A percentile compares a stretch with the other conserved stretches of the same genome.
Conservation (phyloP, 805 yeast genomes). For the Crinitomyces ghanaensis region DNA sequence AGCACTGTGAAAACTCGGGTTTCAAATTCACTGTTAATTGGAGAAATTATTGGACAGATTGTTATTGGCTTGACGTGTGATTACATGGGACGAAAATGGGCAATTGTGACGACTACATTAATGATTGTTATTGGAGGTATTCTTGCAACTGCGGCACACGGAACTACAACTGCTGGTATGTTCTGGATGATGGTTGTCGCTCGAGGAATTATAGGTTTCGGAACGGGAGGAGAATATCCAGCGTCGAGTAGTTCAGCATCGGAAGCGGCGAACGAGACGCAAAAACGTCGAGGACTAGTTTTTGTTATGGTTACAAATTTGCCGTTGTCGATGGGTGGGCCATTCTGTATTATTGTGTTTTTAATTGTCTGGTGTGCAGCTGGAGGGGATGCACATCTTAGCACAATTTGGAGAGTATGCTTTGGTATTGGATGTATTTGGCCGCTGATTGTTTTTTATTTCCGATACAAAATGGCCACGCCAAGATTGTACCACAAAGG, state of each 20-base stretch:
- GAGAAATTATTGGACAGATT: conserved; percentile 64
- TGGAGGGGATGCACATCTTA: conserved; percentile 29
- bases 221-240: conserved; percentile 76
- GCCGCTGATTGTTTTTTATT: conserved; percentile 64
- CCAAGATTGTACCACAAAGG: conserved; percentile 51
- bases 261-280: conserved; percentile 60
- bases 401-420: conserved; percentile 59
- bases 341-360: conserved; percentile 58
- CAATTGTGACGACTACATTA: conserved; percentile 53
- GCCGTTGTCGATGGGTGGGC: conserved; percentile 68
- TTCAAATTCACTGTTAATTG: conserved; percentile 57
- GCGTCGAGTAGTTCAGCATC: conserved; percentile 57
- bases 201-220: conserved; percentile 68
- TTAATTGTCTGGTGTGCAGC: conserved; percentile 56
- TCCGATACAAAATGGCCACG: conserved; percentile 59
- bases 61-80: conserved; percentile 53
- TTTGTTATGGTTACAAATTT: conserved; percentile 60
- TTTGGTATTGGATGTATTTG: conserved; percentile 64
- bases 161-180: conserved; percentile 46
- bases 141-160: conserved; percentile 62
- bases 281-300: conserved; percentile 48
- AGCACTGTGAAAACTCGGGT: conserved; percentile 47
- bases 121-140: conserved; percentile 54
- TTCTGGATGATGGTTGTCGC: conserved; percentile 68
- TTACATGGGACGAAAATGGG: conserved; percentile 52